These are phyloP conservation scores for Leccinellum luteum DNA, from an alignment of 768 basidiomycete genomes.

Conservation along the genomic window DNA sequence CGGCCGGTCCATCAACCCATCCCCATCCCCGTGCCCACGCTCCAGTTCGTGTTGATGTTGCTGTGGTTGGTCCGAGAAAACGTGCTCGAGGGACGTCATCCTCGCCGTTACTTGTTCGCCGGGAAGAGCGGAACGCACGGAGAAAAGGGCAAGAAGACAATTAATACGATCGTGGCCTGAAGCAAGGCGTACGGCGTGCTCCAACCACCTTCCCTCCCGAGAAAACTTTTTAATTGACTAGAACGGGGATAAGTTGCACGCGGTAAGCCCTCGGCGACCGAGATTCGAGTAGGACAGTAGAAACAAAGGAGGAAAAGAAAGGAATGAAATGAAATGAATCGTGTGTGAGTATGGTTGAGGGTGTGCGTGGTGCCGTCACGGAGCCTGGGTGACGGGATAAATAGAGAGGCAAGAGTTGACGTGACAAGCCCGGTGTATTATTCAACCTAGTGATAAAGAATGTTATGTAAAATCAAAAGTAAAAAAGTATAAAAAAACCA, in stretches of 20 bases:
- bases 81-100: constrained; percentile 30
- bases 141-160: neutral
- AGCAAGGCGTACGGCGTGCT: neutral
- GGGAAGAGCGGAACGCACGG: constrained; percentile 16
- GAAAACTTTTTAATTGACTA: neutral
- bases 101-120: neutral
- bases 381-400: neutral
- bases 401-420: neutral
- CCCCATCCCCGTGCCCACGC: neutral
- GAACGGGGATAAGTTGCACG: neutral
- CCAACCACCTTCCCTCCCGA: neutral
- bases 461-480: neutral
- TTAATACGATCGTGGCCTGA: neutral
- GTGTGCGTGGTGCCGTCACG: neutral
- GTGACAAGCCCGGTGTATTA: neutral
- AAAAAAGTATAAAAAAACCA: neutral
- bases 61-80: constrained; percentile 12
- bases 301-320: neutral
- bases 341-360: neutral
- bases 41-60: neutral
- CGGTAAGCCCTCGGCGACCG: neutral
- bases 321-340: neutral
- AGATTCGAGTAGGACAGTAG: neutral
- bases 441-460: neutral
- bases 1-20: constrained; percentile 2